phyloP scores from a whole-genome alignment of 371 early-diverging fungal genomes.

The Mucor lusitanicus region DNA sequence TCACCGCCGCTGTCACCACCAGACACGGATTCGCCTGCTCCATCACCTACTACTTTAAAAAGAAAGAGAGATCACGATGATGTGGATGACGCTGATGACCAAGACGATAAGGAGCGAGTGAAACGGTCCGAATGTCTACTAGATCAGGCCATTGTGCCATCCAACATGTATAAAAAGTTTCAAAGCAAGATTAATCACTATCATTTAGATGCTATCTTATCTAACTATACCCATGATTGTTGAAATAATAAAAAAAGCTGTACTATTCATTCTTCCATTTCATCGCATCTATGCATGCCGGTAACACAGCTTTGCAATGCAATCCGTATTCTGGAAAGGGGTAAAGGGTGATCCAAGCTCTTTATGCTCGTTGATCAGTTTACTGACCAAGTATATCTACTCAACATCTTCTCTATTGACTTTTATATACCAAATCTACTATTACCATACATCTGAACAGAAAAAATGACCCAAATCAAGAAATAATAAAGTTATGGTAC shows the following conservation, averaged over 20 bases:
- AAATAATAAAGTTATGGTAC: background rate
- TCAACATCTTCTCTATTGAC: background rate
- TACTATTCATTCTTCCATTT: background rate
- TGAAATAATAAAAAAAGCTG: background rate
- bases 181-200: background rate
- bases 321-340: background rate
- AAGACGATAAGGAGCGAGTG: background rate
- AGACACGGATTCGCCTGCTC: background rate
- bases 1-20: conserved; percentile 7
- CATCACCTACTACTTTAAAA: background rate
- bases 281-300: background rate
- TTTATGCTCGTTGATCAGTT: background rate
- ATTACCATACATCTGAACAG: background rate
- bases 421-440: background rate
- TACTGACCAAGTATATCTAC: background rate
- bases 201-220: conserved; percentile 11
- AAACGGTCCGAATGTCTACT: background rate
- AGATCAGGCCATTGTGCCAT: conserved; percentile 2
- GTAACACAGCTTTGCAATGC: background rate
- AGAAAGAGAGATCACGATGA: conserved; percentile 3
- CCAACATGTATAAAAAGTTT: background rate
- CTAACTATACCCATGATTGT: conserved; percentile 14
- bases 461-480: background rate
- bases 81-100: background rate
- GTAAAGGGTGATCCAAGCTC: background rate